These are phyloP conservation scores for Ogataea saltuana DNA, from an alignment of 805 yeast genomes.

Conservation along the genomic window DNA sequence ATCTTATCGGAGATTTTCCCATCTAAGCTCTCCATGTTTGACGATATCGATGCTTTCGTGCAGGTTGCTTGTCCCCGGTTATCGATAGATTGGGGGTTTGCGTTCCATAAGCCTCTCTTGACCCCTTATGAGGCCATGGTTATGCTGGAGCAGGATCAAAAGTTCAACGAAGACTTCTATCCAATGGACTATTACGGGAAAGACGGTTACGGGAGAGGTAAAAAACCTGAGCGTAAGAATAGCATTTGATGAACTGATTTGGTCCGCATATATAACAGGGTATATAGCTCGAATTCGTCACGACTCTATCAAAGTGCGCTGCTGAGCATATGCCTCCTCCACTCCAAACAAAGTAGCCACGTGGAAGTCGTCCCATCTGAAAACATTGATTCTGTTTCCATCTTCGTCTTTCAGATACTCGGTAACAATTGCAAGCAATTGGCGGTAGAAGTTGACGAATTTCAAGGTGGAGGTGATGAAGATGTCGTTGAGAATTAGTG, in stretches of 20 bases:
- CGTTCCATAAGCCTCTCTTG: conserved; percentile 84
- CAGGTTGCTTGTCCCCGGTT: conserved; percentile 97
- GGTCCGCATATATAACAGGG: no score
- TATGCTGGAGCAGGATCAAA: conserved; percentile 68
- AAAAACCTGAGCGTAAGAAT: conserved; percentile 47
- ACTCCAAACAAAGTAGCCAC: conserved; percentile 73
- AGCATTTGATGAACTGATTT: no score
- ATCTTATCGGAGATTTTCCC: conserved; percentile 93
- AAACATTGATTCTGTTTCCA: conserved; percentile 30
- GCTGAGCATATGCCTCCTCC: conserved; percentile 40
- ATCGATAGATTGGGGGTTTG: conserved; percentile 98
- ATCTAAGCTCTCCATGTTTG: conserved; percentile 85
- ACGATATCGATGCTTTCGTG: conserved; percentile 90
- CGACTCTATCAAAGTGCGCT: conserved; percentile 11
- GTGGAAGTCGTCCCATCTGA: conserved; percentile 58
- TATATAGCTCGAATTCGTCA: no score
- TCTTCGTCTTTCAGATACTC: conserved; percentile 39
- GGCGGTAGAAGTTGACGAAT: conserved; percentile 50
- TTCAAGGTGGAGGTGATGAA: conserved; percentile 48
- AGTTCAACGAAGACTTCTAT: conserved; percentile 65
- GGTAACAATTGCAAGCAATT: conserved; percentile 38
- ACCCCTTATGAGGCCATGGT: conserved; percentile 98
- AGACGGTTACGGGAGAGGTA: conserved; percentile 91
- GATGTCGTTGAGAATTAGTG: conserved; percentile 58
- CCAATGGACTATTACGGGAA: conserved; percentile 95